Percentiles rank a stretch among this genome's conserved stretches.
Conservation (phyloP, 352 stramenopile species). For the Globisporangium alternatum region DNA sequence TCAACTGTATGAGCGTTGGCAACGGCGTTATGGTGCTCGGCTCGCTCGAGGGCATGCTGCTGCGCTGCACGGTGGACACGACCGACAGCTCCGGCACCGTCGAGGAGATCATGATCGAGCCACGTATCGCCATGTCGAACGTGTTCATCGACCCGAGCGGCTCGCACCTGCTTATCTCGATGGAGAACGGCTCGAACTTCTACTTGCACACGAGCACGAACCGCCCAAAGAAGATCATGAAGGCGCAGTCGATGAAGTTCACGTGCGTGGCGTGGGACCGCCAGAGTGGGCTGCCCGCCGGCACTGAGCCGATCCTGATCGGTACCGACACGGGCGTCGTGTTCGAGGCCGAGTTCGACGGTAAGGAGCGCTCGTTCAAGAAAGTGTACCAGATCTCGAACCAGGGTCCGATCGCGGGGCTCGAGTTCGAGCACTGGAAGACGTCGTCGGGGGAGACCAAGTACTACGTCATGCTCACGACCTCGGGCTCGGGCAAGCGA, state of each 20-base stretch:
- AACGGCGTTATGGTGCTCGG: constrained; percentile 82
- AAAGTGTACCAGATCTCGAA: constrained; percentile 90
- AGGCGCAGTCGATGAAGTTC: constrained; percentile 74
- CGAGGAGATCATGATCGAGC: constrained; percentile 90
- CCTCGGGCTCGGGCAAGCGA: constrained; percentile 77
- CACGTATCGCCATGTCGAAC: constrained; percentile 74
- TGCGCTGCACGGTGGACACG: constrained; percentile 74
- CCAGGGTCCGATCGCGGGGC: constrained; percentile 74
- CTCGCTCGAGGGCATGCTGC: constrained; percentile 75
- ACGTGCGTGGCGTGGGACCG: constrained; percentile 82
- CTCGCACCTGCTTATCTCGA: constrained; percentile 74
- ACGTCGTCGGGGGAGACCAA: constrained; percentile 46
- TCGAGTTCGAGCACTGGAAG: constrained; percentile 83
- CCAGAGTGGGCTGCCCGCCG: constrained; percentile 58
- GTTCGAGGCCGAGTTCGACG: constrained; percentile 83
- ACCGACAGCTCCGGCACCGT: constrained; percentile 69
- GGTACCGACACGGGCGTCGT: constrained; percentile 77
- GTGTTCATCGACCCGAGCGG: constrained; percentile 85
- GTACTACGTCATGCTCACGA: constrained; percentile 84
- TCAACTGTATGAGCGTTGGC: constrained; percentile 75
- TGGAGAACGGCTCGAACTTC: constrained; percentile 89
- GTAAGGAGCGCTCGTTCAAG: constrained; percentile 84
- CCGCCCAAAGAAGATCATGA: constrained; percentile 85
- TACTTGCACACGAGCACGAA: constrained; percentile 76
- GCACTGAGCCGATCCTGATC: constrained; percentile 69